Base-by-base conservation (phyloP, 169 alveolate genomes). In the Cryptosporidium parvum region DNA sequence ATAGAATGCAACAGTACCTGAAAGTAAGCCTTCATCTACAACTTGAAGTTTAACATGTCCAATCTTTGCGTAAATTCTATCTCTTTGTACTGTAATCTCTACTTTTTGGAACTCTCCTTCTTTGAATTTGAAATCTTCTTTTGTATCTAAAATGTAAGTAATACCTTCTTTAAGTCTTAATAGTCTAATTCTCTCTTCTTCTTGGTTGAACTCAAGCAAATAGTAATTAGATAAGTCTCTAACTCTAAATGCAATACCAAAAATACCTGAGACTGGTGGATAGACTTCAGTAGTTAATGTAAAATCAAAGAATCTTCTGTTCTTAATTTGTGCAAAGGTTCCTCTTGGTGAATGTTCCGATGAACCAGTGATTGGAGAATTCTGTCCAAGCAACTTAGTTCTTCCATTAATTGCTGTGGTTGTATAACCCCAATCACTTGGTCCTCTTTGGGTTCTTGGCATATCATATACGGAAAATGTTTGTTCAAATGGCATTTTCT, bases 381-480 rank as follows among this genome's bases (percentile, higher is more conserved):
- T 93, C 84, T 96, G 98, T 9, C 96, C 98, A 48, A 96, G 73
- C 51, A 94, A 85, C 59, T 92, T 92, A 37, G 84, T 65, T 52
- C 93, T 94, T 16, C 97, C 97, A 12, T 93, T 91, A 52, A 96
- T 87, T 53, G 95, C 95, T 37, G 96, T 73, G 52, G 93, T 93
- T 37, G 97, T 91, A 71, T 95, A 96, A 67, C 97, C 97, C 98
- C 98, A 96, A 48, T 84, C 85, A 75, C 95, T 92, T 44, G 95
- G 95, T 7, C 94, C 94, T 58, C 95, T 93, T 33, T 85, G 94
- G 52, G 94, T 93, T 71, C 93, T 92, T 33, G 93, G 89, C 58
- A 95, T 91, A 87, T 96, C 97, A 70, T 94, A 91, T 8, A 94
- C 93, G 31, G 71, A 87, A 85, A 96, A 96, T 48, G 95, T 92